Evolutionary conservation across 2,329 filamentous ascomycete species (phyloP), one percentile per base, ranked within the genome.

Genomic region (Alternaria solani): DNA sequence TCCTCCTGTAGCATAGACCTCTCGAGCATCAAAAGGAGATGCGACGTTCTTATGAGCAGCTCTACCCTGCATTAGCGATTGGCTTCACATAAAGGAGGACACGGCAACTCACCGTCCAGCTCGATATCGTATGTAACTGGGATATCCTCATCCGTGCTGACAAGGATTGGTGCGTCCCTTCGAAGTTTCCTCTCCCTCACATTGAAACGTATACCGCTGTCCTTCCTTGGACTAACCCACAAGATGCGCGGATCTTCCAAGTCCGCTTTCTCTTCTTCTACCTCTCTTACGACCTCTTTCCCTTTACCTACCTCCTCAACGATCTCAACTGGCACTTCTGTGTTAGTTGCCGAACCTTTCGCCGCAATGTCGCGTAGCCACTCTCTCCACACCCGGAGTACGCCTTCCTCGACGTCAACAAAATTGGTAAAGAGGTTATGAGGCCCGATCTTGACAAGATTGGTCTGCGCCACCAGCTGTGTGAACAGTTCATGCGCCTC

Each of bases 401-500:
- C 85, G 1, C 89, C 82, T 57, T 93, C 88, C 55, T 87, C 85
- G 39, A 94, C 81, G 42, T 87, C 88, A 52, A 89, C 84, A 62
- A 88, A 87, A 70, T 85, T 88, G 54, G 87, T 79, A 65, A 92
- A 89, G 0, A 91, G 74, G 23, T 82, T 83, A 28, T 82, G 83
- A 1, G 87, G 85, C 1, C 88, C 87, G 30, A 88, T 81, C 72
- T 89, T 89, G 61, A 92, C 88, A 38, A 96, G 78, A 70, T 89
- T 91, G 7, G 86, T 86, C 25, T 87, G 82, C 5, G 87, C 85
- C 72, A 89, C 90, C 11, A 95, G 83, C 77, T 95, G 91, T 1
- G 89, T 88, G 73, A 94, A 94, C 18, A 88, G 80, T 77, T 93
- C 91, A 62, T 87, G 85, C 1, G 85, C 85, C 65, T 94, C 91